These are phyloP conservation scores for Cryphonectria carpinicola DNA, from an alignment of 2,329 filamentous ascomycete species.

Conservation along the genomic window DNA sequence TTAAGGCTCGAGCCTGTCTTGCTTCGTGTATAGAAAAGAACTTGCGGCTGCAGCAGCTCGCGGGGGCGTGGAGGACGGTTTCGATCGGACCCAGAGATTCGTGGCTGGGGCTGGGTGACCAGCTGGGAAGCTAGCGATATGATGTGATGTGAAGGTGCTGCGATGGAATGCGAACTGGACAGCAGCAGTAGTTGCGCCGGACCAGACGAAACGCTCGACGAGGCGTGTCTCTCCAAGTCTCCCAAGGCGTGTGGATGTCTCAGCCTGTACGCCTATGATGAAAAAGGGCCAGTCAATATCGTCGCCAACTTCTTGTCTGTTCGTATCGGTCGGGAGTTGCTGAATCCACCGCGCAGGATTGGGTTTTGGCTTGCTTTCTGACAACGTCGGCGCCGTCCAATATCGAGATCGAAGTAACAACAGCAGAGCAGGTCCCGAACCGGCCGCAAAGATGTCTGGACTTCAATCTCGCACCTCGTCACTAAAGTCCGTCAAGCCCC, in stretches of 20 bases:
- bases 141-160: not conserved
- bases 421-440: not conserved
- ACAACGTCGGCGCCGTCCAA: not conserved
- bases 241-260: not conserved
- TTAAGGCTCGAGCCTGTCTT: conserved; percentile 13
- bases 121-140: not conserved
- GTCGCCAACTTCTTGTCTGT: conserved; percentile 1
- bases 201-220: not conserved
- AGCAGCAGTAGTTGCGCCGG: not conserved
- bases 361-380: not conserved
- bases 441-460: not conserved
- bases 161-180: not conserved
- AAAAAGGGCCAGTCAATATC: not conserved
- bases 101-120: not conserved
- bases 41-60: conserved; percentile 23
- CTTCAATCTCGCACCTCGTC: conserved; percentile 11
- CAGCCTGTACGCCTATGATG: not conserved
- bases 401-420: not conserved
- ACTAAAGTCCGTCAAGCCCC: conserved; percentile 21
- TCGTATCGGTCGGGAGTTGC: not conserved
- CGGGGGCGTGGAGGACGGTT: not conserved
- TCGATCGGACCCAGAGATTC: conserved; percentile 7
- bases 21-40: not conserved
- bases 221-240: not conserved
- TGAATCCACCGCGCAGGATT: not conserved